phyloP scores from a whole-genome alignment of 169 alveolate genomes.

The Eimeria necatrix region DNA sequence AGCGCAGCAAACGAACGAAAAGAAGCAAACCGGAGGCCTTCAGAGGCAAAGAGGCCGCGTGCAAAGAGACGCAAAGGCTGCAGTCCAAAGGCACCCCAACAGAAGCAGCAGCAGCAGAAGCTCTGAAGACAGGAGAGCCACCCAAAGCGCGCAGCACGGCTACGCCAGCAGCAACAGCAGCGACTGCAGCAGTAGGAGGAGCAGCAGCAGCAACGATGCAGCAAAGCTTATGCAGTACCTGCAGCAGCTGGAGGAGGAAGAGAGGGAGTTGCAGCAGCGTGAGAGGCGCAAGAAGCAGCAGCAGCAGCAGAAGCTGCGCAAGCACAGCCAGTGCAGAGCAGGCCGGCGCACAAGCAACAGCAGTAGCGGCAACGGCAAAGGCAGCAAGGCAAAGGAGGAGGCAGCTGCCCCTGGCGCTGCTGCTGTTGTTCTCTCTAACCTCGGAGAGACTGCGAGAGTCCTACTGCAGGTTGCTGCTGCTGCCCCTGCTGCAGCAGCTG shows the following conservation, averaged over 20 bases:
- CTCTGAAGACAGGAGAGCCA: background rate
- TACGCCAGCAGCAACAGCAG: background rate
- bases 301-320: constrained; percentile 6
- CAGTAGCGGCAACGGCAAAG: background rate
- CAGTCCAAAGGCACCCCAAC: background rate
- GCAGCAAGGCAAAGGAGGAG: background rate
- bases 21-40: background rate
- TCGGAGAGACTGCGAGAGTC: constrained; percentile 2
- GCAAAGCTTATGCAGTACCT: background rate
- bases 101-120: background rate
- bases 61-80: background rate
- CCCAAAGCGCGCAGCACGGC: background rate
- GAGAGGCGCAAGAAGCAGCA: background rate
- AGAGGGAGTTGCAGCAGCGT: background rate
- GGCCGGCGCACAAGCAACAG: background rate
- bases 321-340: background rate
- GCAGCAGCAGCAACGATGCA: background rate
- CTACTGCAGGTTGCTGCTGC: constrained; percentile 48
- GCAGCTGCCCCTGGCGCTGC: background rate
- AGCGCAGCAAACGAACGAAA: background rate
- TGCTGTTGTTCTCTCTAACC: constrained; percentile 28
- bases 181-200: constrained; percentile 4
- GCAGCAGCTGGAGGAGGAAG: background rate
- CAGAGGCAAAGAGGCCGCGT: background rate
- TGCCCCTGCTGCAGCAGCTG: constrained; percentile 27